Percentiles rank a stretch among this genome's conserved stretches.
Conservation (phyloP, 2,329 filamentous ascomycete genomes). For the Epichloe sylvatica region DNA sequence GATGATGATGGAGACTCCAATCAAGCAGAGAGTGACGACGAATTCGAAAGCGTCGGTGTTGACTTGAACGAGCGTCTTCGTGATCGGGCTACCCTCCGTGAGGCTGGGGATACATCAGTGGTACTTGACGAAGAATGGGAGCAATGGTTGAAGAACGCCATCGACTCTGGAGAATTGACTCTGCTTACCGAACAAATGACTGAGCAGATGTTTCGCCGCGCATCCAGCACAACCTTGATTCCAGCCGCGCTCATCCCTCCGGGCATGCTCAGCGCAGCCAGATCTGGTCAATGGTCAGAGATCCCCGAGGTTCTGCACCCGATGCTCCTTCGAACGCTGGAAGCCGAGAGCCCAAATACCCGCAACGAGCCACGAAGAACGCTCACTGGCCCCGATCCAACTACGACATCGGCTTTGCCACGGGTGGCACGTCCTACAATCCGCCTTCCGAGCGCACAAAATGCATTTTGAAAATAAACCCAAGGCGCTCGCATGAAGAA, state of each 20-base stretch:
- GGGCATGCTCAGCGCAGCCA: slow-evolving; percentile 39
- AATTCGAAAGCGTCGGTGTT: slow-evolving; percentile 41
- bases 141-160: slow-evolving; percentile 58
- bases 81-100: slow-evolving; percentile 47
- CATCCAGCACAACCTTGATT: slow-evolving; percentile 13
- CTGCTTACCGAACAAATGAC: slow-evolving; percentile 31
- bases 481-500: background rate
- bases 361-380: slow-evolving; percentile 2
- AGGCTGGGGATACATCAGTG: slow-evolving; percentile 43
- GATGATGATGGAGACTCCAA: slow-evolving; percentile 7
- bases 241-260: slow-evolving; percentile 32
- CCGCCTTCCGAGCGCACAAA: slow-evolving; percentile 5
- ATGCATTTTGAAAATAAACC: slow-evolving; percentile 2
- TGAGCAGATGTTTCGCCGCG: slow-evolving; percentile 19
- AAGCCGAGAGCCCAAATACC: slow-evolving; percentile 18
- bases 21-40: slow-evolving; percentile 17
- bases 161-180: slow-evolving; percentile 42
- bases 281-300: slow-evolving; percentile 42
- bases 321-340: slow-evolving; percentile 34
- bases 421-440: slow-evolving; percentile 2
- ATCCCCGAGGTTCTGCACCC: slow-evolving; percentile 42
- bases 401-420: background rate
- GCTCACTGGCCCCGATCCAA: background rate
- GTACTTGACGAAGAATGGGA: slow-evolving; percentile 60
- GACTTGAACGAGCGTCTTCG: slow-evolving; percentile 51